Evolutionary conservation across 768 basidiomycete species (phyloP).

Genomic region (Rhizopogon sp.): DNA sequence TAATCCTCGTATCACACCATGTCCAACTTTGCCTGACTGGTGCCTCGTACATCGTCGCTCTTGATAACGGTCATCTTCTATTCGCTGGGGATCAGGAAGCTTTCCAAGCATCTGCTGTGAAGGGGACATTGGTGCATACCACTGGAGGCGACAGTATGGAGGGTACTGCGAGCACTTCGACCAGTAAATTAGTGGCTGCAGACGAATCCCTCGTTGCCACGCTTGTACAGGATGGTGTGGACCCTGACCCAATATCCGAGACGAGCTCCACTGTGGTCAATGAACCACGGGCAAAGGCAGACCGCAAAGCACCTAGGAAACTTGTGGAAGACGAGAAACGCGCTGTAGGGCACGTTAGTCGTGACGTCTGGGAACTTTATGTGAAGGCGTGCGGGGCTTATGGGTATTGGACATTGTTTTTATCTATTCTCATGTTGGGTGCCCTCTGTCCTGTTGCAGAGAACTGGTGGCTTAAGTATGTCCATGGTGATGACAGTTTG

Average conservation of each 20-base stretch:
- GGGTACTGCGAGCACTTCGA: slow-evolving; percentile 25
- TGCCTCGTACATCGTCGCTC: slow-evolving; percentile 76
- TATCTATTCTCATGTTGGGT: slow-evolving; percentile 45
- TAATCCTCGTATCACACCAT: slow-evolving; percentile 92
- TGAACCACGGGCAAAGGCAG: slow-evolving; percentile 30
- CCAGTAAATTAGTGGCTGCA: slow-evolving; percentile 1
- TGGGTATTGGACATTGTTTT: slow-evolving; percentile 55
- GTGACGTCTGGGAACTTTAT: slow-evolving; percentile 63
- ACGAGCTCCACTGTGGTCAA: slow-evolving; percentile 39
- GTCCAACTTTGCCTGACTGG: slow-evolving; percentile 82
- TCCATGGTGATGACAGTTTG: not conserved
- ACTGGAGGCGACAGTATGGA: slow-evolving; percentile 33
- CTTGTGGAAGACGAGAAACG: slow-evolving; percentile 81
- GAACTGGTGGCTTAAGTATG: slow-evolving; percentile 64
- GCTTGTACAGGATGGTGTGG: slow-evolving; percentile 13
- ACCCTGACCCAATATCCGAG: slow-evolving; percentile 27
- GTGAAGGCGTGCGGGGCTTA: slow-evolving; percentile 45
- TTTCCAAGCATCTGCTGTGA: slow-evolving; percentile 65
- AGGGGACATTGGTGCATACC: slow-evolving; percentile 63
- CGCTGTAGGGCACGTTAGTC: slow-evolving; percentile 66
- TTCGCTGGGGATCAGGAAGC: slow-evolving; percentile 64
- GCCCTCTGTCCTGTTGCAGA: slow-evolving; percentile 65
- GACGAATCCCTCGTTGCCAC: slow-evolving; percentile 13
- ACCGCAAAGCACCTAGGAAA: slow-evolving; percentile 63
- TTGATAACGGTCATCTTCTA: slow-evolving; percentile 65